A percentile compares a stretch with the other conserved stretches of the same genome.
Evolutionary conservation across 2,329 filamentous ascomycete genomes (phyloP).

Genomic region (Arthrobotrys musiformis): DNA sequence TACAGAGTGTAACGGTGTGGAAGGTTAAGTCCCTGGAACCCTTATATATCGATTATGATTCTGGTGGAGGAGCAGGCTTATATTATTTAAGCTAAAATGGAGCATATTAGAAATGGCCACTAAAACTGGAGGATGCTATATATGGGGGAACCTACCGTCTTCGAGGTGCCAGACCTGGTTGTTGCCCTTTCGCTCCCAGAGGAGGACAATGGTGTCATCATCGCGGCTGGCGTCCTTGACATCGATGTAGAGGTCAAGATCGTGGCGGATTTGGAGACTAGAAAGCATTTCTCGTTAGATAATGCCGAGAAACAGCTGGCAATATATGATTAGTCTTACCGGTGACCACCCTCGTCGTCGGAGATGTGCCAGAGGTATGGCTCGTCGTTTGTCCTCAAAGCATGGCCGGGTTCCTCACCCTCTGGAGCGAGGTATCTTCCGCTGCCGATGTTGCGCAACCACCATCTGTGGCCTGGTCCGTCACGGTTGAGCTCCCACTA

Average conservation of each 20-base stretch:
- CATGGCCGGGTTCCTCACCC: background rate
- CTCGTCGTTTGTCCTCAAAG: conserved; percentile 4
- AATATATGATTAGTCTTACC: background rate
- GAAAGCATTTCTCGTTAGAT: background rate
- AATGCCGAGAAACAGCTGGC: background rate
- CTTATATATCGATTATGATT: conserved; percentile 6
- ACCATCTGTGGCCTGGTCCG: conserved; percentile 17
- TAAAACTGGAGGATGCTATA: too few species aligned
- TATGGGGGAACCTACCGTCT: background rate
- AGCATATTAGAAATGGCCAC: background rate
- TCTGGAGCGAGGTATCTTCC: conserved; percentile 16
- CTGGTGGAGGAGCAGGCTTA: background rate
- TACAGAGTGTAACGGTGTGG: background rate
- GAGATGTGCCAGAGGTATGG: conserved; percentile 28
- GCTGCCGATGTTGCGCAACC: background rate
- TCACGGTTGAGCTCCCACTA: conserved; percentile 36
- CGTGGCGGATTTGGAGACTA: conserved; percentile 8
- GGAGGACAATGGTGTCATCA: conserved; percentile 6
- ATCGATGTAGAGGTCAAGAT: conserved; percentile 21
- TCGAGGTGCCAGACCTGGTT: conserved; percentile 25
- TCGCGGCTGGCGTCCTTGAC: conserved; percentile 5
- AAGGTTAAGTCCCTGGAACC: background rate
- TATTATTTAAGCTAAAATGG: background rate
- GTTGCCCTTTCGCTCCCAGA: conserved; percentile 31
- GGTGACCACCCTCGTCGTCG: conserved; percentile 17